Evolutionary conservation across 768 basidiomycete species (phyloP).

Genomic region (Pleurotus cornucopiae): DNA sequence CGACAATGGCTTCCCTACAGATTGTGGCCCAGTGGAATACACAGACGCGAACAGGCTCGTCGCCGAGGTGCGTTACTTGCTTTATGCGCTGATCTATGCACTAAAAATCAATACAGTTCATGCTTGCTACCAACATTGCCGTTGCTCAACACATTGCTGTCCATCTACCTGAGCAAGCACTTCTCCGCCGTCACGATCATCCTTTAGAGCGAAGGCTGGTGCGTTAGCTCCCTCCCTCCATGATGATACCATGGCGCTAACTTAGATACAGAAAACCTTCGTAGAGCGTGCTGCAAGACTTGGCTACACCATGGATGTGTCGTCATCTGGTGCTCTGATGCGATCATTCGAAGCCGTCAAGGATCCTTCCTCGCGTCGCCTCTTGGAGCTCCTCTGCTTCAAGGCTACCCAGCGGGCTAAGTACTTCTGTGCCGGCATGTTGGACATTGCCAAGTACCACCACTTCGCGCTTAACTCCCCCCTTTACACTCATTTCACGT

Average conservation of each 20-base stretch:
- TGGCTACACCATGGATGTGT: conserved; percentile 77
- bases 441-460: conserved; percentile 96
- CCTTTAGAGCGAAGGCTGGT: conserved; percentile 91
- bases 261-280: conserved; percentile 51
- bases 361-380: conserved; percentile 67
- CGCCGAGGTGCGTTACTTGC: conserved; percentile 68
- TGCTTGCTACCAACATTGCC: conserved; percentile 87
- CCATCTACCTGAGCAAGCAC: conserved; percentile 93
- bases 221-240: conserved; percentile 17
- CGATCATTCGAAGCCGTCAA: conserved; percentile 72
- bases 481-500: conserved; percentile 91
- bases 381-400: conserved; percentile 80
- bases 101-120: conserved; percentile 55
- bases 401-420: conserved; percentile 95
- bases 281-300: conserved; percentile 77
- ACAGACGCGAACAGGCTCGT: conserved; percentile 77
- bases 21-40: conserved; percentile 64
- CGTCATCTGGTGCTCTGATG: conserved; percentile 80
- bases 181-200: conserved; percentile 89
- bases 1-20: conserved; percentile 71
- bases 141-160: conserved; percentile 93
- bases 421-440: conserved; percentile 99
- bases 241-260: conserved; percentile 3
- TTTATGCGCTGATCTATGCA: not conserved
- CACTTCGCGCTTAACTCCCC: conserved; percentile 91